Base-by-base conservation (phyloP, 805 yeast genomes). In the Komagataella kurtzmanii region DNA sequence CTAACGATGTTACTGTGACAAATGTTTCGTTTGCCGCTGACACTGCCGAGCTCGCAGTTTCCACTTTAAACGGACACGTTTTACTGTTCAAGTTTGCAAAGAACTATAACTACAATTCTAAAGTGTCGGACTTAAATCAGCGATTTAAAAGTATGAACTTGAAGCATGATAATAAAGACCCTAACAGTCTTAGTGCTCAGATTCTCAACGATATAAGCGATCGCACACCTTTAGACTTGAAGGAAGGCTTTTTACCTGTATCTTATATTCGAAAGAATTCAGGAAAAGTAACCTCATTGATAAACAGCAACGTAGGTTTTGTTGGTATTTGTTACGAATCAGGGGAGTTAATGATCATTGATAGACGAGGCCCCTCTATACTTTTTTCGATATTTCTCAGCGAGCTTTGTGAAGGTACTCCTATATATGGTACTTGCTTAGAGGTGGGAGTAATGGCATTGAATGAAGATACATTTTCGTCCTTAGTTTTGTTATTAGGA, bases 241-340 rank as follows among this genome's bases (percentile, higher is more conserved):
- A 67, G 52, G 82, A 79, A 52, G 90, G 89, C 0, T 82, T 82
- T 55, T 57, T 84, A 57, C 90, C 91, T 0, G 68, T 72, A 48
- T 70, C 74, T 1, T 56, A 81, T 17, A 68, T 73, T 45, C 73
- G 75, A 17, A 61, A 68, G 8, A 66, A 66, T 44, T 61, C 65
- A 50, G 79, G 81, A 0, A 62, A 62, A 3, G 81, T 86, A 7
- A 71, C 90, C 0, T 76, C 86, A 1, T 54, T 90, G 49, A 73
- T 76, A 51, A 77, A 85, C 63, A 82, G 90, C 54, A 76, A 83
- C 55, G 72, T 88, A 49, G 97, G 97, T 0, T 90, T 93, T 68
- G 86, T 85, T 7, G 93, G 85, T 0, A 70, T 87, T 46, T 95
- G 86, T 0, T 88, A 85, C 63, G 75, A 75, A 48, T 75, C 81